Base-by-base conservation (phyloP, 2,329 filamentous ascomycete genomes). In the Endoconidiophora polonica region DNA sequence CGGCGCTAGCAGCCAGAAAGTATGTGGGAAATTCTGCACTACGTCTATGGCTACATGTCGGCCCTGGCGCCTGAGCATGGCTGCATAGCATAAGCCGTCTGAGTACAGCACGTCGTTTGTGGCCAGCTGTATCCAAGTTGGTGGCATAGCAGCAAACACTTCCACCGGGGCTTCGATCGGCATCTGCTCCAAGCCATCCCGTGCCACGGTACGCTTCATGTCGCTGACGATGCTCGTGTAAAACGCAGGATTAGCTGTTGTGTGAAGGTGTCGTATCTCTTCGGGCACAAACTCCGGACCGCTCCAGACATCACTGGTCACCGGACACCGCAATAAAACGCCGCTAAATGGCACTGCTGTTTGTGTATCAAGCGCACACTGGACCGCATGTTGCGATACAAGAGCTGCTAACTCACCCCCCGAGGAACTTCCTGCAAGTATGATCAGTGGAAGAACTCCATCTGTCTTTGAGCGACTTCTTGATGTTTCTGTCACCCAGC, bases 81-180 rank as follows among this genome's bases (percentile, higher is more conserved):
- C 65, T 3, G 66, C 69, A 56, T 72, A 72, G 54, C 70, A 73
- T 6, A 70, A 54, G 7, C 71, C 70, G 57, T 74, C 71, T 18
- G 67, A 69, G 58, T 72, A 73, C 53, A 72, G 63, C 39, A 66
- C 64, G 54, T 74, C 71, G 48, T 73, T 73, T 6, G 67, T 69
- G 52, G 65, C 67, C 3, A 72, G 59, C 59, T 74, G 71, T 14
- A 73, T 63, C 64, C 67, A 74, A 42, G 67, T 68, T 51, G 62
- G 60, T 50, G 67, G 65, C 54, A 66, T 57, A 2, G 52, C 59
- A 4, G 55, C 49, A 40, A 72, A 44, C 10, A 60, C 56, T 14
- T 59, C 55, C 5, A 43, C 20, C 0, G 50, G 46, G 1, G 58
- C 60, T 56, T 71, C 70, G 3, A 72, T 56, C 6, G 69, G 69